Conservation (phyloP, 352 stramenopile genomes). For the Blastocystis sp. region DNA sequence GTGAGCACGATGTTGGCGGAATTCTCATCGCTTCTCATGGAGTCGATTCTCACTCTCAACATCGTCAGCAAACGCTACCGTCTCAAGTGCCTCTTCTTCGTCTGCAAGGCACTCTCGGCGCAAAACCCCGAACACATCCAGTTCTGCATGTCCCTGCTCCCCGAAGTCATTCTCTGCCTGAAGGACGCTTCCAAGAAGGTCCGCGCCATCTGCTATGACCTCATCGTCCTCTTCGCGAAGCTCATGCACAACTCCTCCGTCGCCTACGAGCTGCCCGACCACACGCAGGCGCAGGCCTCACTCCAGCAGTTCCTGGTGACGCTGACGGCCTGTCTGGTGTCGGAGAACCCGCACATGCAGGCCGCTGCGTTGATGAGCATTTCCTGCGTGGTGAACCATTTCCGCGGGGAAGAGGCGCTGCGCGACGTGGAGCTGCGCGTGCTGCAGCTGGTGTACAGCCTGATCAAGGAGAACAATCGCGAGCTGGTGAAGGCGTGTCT, state of each 20-base stretch:
- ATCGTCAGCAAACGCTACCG: slow-evolving; percentile 57
- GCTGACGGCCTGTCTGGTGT: slow-evolving; percentile 73
- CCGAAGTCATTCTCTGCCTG: slow-evolving; percentile 69
- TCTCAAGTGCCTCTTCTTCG: slow-evolving; percentile 26
- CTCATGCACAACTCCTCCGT: slow-evolving; percentile 73
- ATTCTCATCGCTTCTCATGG: slow-evolving; percentile 16
- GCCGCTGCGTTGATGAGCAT: slow-evolving; percentile 40
- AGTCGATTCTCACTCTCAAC: slow-evolving; percentile 47
- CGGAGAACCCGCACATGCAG: slow-evolving; percentile 72
- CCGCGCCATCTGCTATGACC: slow-evolving; percentile 44
- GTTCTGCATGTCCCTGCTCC: slow-evolving; percentile 54
- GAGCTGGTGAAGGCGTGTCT: slow-evolving; percentile 69
- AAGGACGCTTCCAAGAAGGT: slow-evolving; percentile 70
- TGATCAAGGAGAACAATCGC: slow-evolving; percentile 66
- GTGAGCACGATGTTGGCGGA: not conserved
- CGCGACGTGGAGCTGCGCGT: slow-evolving; percentile 74
- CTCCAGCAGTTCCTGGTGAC: slow-evolving; percentile 70
- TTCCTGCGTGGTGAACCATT: slow-evolving; percentile 44
- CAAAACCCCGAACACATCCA: slow-evolving; percentile 9
- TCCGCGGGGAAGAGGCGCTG: not conserved
- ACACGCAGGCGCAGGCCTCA: slow-evolving; percentile 16
- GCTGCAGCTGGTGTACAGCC: slow-evolving; percentile 71
- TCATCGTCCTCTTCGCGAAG: slow-evolving; percentile 73
- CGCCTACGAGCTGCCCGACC: not conserved
- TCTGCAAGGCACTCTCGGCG: not conserved